Base-by-base conservation (phyloP, 2,329 filamentous ascomycete species). In the Aspergillus tubingensis region DNA sequence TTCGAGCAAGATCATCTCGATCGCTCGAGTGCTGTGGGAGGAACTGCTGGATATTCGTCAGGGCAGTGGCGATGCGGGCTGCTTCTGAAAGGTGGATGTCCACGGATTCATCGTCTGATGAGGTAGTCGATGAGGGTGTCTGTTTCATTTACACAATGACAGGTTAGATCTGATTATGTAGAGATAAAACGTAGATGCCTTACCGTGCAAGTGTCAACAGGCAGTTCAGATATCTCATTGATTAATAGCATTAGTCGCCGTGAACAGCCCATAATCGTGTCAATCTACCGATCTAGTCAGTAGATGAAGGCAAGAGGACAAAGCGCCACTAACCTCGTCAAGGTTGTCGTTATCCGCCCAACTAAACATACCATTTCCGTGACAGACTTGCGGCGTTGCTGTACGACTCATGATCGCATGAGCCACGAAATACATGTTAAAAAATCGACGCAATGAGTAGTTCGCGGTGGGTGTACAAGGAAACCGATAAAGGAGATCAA, bases 391-490 rank as follows among this genome's bases (percentile, higher is more conserved):
- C 13, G 59, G 60, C 2, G 60, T 61, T 2, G 62, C 67, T n/a
- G 63, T 68, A 3, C 66, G 64, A 10, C 67, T 70, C 72, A 75
- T 74, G 25, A 74, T 70, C 50, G 72, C 70, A 57, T 75, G 72
- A 6, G 70, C 70, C 2, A 74, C 70, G 59, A 75, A 74, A 59
- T 75, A 75, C 66, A 64, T 64, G 6, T 39, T 23, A 21, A 74
- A 61, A 21, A 65, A 67, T 8, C 63, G 56, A 10, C 52, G 62
- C 52, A 69, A 61, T 10, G 62, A 62, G 17, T 51, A 21, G 8
- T 39, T 64, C 25, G 17, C 49, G 21, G 8, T 62, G 44, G 10
- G 64, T 48, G 11, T 67, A 54, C 6, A n/a, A n/a, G 23, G 47
- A 11, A 49, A 13, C 7, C 4, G 13, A 25, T 64, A 49, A 8